These are phyloP conservation scores for Colletotrichum acutatum DNA, from an alignment of 2,329 filamentous ascomycete genomes.

Conservation along the genomic window DNA sequence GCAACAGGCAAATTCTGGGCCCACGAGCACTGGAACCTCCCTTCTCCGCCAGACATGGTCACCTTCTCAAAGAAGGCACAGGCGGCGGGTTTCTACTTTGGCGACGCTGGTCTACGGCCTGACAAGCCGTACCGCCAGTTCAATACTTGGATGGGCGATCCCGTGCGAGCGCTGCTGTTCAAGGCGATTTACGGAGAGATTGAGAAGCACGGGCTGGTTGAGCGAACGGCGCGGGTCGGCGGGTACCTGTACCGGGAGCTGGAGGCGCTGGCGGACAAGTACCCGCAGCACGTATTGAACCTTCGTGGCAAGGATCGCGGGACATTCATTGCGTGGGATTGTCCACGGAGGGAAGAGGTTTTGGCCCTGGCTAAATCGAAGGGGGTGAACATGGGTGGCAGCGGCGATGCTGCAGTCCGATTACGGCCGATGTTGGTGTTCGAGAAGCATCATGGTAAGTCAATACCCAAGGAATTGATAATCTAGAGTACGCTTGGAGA, in stretches of 20 bases:
- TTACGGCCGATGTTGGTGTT: background rate
- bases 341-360: constrained; percentile 81
- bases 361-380: constrained; percentile 49
- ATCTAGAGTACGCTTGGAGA: background rate
- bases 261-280: constrained; percentile 73
- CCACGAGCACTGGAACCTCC: constrained; percentile 91
- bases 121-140: constrained; percentile 97
- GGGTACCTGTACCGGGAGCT: constrained; percentile 81
- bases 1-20: constrained; percentile 97
- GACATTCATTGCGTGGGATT: constrained; percentile 94
- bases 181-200: constrained; percentile 87
- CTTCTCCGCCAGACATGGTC: constrained; percentile 87
- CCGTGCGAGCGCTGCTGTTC: constrained; percentile 85
- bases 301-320: constrained; percentile 88
- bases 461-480: too few relatives aligned
- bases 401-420: background rate
- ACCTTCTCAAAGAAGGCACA: constrained; percentile 97
- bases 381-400: background rate
- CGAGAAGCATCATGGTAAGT: background rate
- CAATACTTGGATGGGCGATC: constrained; percentile 98
- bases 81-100: constrained; percentile 92
- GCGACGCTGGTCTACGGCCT: constrained; percentile 80
- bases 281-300: constrained; percentile 83
- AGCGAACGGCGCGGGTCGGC: constrained; percentile 80
- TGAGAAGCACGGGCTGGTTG: constrained; percentile 77